Percentiles rank a stretch among this genome's conserved stretches.
Evolutionary conservation across 2,329 filamentous ascomycete species (phyloP).

Genomic region (Raffaelea albimanens): DNA sequence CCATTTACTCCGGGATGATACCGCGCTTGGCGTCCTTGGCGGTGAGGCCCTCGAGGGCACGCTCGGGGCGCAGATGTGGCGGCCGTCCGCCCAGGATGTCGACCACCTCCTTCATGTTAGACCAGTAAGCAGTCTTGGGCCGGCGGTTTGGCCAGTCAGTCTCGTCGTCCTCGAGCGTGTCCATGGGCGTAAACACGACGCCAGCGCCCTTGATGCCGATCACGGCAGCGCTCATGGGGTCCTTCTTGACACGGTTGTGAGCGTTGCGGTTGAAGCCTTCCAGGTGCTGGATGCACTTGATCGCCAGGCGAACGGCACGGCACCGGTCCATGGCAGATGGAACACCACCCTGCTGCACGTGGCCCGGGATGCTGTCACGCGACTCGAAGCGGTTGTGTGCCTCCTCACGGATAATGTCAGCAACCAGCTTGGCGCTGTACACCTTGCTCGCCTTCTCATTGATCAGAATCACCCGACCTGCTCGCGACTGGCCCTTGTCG

Average conservation of each 20-base stretch:
- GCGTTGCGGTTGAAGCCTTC: conserved; percentile 64
- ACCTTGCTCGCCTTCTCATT: conserved; percentile 90
- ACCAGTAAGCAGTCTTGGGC: conserved; percentile 80
- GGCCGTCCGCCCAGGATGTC: conserved; percentile 75
- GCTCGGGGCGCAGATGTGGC: conserved; percentile 37
- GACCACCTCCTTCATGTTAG: conserved; percentile 67
- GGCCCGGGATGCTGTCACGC: conserved; percentile 81
- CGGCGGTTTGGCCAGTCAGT: conserved; percentile 91
- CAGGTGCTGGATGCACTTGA: conserved; percentile 88
- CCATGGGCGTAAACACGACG: conserved; percentile 79
- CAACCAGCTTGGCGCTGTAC: conserved; percentile 87
- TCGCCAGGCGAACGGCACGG: conserved; percentile 80
- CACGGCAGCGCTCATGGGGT: conserved; percentile 66
- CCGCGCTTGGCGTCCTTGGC: conserved; percentile 56
- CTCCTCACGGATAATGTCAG: conserved; percentile 91
- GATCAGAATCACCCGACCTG: conserved; percentile 89
- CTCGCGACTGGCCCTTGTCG: conserved; percentile 80
- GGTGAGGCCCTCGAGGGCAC: conserved; percentile 37
- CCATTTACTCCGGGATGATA: conserved; percentile 15
- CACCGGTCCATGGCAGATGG: conserved; percentile 95
- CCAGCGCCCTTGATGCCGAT: conserved; percentile 89
- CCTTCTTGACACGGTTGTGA: conserved; percentile 58
- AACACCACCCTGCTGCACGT: conserved; percentile 88
- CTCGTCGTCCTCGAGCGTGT: conserved; percentile 68
- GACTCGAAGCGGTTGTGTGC: conserved; percentile 87